Percentiles rank a stretch among this genome's conserved stretches.
Conservation (phyloP, 305 asterid genomes). For the Solanum hybrid region DNA sequence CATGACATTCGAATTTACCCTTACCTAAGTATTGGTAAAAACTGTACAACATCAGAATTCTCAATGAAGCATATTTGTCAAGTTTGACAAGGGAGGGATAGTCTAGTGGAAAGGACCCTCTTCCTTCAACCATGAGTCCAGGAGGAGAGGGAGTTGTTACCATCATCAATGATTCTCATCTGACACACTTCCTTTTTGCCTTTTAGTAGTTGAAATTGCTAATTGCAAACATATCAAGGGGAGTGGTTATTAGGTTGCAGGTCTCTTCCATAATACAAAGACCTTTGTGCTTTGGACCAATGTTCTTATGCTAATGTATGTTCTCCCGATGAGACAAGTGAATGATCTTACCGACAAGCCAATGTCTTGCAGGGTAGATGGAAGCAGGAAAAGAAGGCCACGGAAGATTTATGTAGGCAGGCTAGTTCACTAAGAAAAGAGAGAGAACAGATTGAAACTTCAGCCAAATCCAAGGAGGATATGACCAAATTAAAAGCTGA, state of each 20-base stretch:
- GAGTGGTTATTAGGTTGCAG: background rate
- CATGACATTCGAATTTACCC: background rate
- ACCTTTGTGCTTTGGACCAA: background rate
- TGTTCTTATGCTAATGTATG: background rate
- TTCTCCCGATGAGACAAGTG: background rate
- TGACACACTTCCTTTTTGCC: background rate
- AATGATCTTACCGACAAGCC: constrained; percentile 12
- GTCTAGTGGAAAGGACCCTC: background rate
- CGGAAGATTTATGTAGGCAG: constrained; percentile 42
- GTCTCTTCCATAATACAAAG: background rate
- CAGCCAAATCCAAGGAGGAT: constrained; percentile 63
- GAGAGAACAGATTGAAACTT: constrained; percentile 54
- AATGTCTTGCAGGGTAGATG: constrained; percentile 47
- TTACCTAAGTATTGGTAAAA: background rate
- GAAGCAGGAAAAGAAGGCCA: constrained; percentile 47
- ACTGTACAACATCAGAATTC: background rate
- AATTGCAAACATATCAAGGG: background rate
- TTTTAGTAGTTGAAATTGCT: background rate
- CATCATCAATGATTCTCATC: background rate
- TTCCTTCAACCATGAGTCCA: background rate
- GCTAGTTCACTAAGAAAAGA: constrained; percentile 43
- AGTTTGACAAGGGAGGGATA: background rate
- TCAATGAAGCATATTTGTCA: background rate
- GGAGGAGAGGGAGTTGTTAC: background rate
- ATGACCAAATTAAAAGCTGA: constrained; percentile 61